These are phyloP conservation scores for Byssochlamys sp. DNA, from an alignment of 2,329 filamentous ascomycete species.

Conservation along the genomic window DNA sequence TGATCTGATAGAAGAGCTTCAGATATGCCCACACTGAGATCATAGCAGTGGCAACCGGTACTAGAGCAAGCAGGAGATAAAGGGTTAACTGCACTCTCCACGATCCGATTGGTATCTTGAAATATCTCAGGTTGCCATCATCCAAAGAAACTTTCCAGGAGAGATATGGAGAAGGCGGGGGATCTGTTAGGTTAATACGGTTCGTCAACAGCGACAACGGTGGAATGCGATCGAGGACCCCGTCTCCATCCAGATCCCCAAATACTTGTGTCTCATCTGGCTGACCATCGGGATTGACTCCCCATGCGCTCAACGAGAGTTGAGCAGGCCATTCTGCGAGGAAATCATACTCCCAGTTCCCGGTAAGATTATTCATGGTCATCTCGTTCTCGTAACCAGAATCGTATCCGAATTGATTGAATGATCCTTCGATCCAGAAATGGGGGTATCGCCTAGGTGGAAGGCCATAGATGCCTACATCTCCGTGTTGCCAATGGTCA, in stretches of 20 bases:
- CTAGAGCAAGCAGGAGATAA: constrained; percentile 41
- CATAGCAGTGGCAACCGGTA: constrained; percentile 41
- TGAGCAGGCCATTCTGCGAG: constrained; percentile 52
- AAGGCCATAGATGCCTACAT: constrained; percentile 31
- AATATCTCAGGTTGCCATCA: constrained; percentile 42
- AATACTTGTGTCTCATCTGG: constrained; percentile 47
- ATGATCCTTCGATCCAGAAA: constrained; percentile 47
- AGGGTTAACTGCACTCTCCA: constrained; percentile 41
- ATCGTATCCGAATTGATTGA: constrained; percentile 52
- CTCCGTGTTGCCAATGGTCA: constrained; percentile 47
- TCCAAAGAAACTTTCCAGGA: constrained; percentile 44
- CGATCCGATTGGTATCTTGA: constrained; percentile 41
- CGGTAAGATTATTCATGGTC: constrained; percentile 29
- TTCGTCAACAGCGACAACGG: constrained; percentile 44
- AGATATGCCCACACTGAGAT: constrained; percentile 45
- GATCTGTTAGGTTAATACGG: constrained; percentile 46
- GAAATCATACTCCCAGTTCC: constrained; percentile 46
- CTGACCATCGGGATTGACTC: constrained; percentile 49
- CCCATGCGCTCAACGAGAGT: constrained; percentile 53
- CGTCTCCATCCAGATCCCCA: constrained; percentile 51
- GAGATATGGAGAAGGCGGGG: constrained; percentile 43
- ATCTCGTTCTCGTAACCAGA: constrained; percentile 44
- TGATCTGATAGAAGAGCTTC: constrained; percentile 49
- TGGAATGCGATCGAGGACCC: constrained; percentile 48
- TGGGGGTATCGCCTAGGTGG: constrained; percentile 45